These are phyloP conservation scores for Pseudopithomyces chartarum DNA, from an alignment of 2,329 filamentous ascomycete species.

Conservation along the genomic window DNA sequence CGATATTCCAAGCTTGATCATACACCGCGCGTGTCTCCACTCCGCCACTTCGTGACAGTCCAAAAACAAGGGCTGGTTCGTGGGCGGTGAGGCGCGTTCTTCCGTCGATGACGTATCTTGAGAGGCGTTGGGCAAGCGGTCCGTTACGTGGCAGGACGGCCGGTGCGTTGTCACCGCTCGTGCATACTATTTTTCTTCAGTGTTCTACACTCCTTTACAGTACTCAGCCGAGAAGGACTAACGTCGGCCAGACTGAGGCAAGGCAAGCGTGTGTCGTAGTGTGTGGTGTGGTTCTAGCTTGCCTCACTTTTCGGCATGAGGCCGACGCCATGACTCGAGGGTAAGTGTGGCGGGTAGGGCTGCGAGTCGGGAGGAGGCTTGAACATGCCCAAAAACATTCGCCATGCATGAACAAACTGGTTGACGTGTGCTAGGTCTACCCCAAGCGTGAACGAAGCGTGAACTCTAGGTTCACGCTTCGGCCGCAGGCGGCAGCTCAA, in stretches of 20 bases:
- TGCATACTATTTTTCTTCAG: neutral
- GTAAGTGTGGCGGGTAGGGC: neutral
- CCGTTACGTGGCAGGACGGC: slow-evolving; percentile 4
- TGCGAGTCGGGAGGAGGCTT: neutral
- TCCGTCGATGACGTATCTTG: slow-evolving; percentile 5
- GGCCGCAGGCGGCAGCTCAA: too few species aligned
- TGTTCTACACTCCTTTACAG: neutral
- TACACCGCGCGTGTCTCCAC: neutral
- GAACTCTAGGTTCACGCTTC: neutral
- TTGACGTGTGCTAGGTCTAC: neutral
- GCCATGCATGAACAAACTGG: neutral
- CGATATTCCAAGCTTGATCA: neutral
- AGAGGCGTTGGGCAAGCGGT: neutral
- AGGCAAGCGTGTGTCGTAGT: neutral
- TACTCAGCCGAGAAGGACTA: neutral
- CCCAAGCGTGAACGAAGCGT: too few species aligned
- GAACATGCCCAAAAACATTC: neutral
- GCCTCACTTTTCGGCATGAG: slow-evolving; percentile 2
- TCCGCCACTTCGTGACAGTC: neutral
- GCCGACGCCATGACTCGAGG: neutral
- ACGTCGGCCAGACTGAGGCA: neutral
- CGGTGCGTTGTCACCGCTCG: slow-evolving; percentile 4
- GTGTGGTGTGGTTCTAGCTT: neutral
- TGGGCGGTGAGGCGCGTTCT: slow-evolving; percentile 2
- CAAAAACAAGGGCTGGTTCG: neutral